phyloP scores from a whole-genome alignment of 73 alveolate species.

The Uronychia setigera region DNA sequence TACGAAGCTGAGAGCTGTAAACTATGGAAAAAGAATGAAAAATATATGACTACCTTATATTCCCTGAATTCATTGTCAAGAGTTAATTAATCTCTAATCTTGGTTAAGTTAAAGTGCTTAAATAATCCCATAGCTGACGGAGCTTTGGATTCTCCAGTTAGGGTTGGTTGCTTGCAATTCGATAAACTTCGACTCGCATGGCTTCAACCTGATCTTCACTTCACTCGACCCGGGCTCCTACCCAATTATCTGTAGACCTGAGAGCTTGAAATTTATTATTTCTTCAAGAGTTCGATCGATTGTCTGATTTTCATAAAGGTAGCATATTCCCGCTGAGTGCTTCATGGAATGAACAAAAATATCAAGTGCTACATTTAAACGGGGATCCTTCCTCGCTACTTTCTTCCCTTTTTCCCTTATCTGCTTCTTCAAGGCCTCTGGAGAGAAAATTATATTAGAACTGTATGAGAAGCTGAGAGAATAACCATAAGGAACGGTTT shows the following conservation, averaged over 20 bases:
- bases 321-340: slow-evolving; percentile 85
- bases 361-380: slow-evolving; percentile 68
- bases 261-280: slow-evolving; percentile 63
- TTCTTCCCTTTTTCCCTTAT: slow-evolving; percentile 77
- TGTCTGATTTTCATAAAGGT: slow-evolving; percentile 80
- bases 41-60: background rate
- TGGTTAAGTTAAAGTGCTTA: background rate
- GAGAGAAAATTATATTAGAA: slow-evolving; percentile 34
- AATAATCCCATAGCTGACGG: slow-evolving; percentile 72
- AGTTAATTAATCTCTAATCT: background rate
- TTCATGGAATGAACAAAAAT: slow-evolving; percentile 71
- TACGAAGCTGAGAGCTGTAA: too few species aligned
- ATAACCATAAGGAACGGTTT: slow-evolving; percentile 46
- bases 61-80: background rate
- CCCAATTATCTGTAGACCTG: slow-evolving; percentile 75
- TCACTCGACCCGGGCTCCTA: slow-evolving; percentile 52
- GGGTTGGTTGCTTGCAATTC: slow-evolving; percentile 73
- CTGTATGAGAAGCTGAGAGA: slow-evolving; percentile 42
- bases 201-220: slow-evolving; percentile 61
- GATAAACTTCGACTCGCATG: slow-evolving; percentile 75
- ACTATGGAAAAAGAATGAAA: too few species aligned
- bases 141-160: slow-evolving; percentile 83
- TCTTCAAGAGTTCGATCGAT: slow-evolving; percentile 77
- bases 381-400: slow-evolving; percentile 75
- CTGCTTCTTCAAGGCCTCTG: slow-evolving; percentile 68